phyloP scores from a whole-genome alignment of 75 land plant genomes.

The Chamaecyparis obtusa region DNA sequence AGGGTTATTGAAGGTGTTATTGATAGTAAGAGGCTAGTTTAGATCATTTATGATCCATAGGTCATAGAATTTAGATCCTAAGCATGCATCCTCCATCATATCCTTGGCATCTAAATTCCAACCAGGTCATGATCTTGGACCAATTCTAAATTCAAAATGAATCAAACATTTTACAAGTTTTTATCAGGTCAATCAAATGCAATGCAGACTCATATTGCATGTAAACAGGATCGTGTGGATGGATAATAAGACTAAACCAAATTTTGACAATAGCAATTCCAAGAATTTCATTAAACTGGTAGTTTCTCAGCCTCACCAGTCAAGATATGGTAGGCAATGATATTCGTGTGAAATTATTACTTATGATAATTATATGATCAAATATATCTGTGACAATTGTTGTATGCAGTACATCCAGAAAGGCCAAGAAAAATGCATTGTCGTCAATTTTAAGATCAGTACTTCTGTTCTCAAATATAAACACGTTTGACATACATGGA shows the following conservation, averaged over 20 bases:
- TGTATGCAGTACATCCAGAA: not conserved
- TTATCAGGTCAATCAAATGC: not conserved
- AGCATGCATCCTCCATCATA: not conserved
- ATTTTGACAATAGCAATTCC: not conserved
- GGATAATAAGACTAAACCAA: not conserved
- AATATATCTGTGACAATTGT: not conserved
- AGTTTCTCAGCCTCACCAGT: not conserved
- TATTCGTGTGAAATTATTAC: not conserved
- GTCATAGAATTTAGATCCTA: not conserved
- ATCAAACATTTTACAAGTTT: not conserved
- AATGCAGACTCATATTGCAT: not conserved
- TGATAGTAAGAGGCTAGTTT: not conserved
- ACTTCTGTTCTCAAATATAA: not conserved
- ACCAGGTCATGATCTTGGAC: no score
- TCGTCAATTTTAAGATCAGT: not conserved
- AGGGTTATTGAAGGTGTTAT: not conserved
- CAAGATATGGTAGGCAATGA: not conserved
- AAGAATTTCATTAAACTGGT: not conserved
- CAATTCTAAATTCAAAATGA: no score
- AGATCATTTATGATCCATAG: not conserved
- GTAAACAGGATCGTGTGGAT: not conserved
- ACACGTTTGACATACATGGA: not conserved
- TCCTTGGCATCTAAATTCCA: not conserved
- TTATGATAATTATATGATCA: not conserved
- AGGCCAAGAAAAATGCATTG: not conserved